Percentiles rank a stretch among this genome's conserved stretches.
These are phyloP conservation scores for Xylariaceae sp. DNA, from an alignment of 2,329 filamentous ascomycete genomes.

Conservation along the genomic window DNA sequence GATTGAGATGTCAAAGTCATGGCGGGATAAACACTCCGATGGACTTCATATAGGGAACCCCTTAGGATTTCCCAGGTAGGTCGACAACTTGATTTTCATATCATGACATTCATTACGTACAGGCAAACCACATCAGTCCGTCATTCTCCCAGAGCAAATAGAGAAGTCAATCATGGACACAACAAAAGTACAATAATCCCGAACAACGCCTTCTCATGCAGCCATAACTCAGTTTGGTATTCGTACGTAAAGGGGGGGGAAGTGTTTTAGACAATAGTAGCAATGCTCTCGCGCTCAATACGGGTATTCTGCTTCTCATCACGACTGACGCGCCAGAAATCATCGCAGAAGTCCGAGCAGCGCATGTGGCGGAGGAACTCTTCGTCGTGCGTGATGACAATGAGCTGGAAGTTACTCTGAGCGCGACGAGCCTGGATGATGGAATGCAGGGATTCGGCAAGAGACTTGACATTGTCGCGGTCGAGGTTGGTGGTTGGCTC, in stretches of 20 bases:
- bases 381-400: conserved; percentile 98
- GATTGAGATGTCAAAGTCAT: no score
- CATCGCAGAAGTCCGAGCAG: conserved; percentile 86
- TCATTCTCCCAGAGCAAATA: not conserved
- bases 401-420: conserved; percentile 94
- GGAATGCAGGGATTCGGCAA: conserved; percentile 76
- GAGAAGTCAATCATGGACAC: not conserved
- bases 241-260: not conserved
- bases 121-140: not conserved
- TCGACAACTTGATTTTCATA: no score
- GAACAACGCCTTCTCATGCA: not conserved
- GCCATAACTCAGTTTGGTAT: not conserved
- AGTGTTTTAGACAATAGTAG: conserved; percentile 37
- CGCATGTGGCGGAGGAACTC: conserved; percentile 92
- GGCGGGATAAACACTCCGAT: no score
- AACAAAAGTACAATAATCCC: not conserved
- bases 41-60: no score
- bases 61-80: no score
- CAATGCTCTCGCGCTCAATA: conserved; percentile 66
- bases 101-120: not conserved
- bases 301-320: conserved; percentile 82
- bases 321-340: conserved; percentile 81
- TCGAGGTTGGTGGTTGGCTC: conserved; percentile 98
- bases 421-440: conserved; percentile 80
- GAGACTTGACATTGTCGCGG: conserved; percentile 83